Evolutionary conservation across 371 early-diverging fungal genomes (phyloP), one percentile per base, ranked within the genome.

Genomic region (Mucor indicus): DNA sequence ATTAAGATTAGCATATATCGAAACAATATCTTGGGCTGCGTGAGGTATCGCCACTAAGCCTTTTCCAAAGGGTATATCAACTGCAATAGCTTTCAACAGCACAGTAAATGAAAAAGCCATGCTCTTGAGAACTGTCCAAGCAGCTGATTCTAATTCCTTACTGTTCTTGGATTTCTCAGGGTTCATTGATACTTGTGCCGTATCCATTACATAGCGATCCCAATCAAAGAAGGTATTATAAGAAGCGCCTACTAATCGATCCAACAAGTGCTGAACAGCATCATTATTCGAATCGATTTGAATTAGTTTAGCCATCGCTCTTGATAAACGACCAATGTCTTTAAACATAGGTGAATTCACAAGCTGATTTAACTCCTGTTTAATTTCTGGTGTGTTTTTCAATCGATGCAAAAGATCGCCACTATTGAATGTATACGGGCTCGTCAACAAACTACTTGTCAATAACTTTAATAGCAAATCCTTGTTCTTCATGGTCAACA

Each of bases 301-400:
- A 13, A 62, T 56, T 0, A 67, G 17, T 20, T 62, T 64, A 4
- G 58, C 72, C 15, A 67, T 50, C 0, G 67, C 63, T 23, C 75
- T 59, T 16, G 69, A 71, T 11, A 75, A 60, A 49, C 75, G 57
- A 10, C 75, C 75, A 42, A 75, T 61, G 24, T 75, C 72, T 47
- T 69, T 75, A 37, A 64, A 61, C 4, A 71, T 22, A n/a, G 64
- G 55, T 6, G 30, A 29, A 1, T 60, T 22, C 0, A 50, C 19
- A 13, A 71, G 48, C 2, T 39, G 21, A 1, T 50, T 43, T 1
- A 70, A 32, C 12, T 53, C 27, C 0, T 47, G 36, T 16, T 53
- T 44, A 2, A 31, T 19, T 5, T 43, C 38, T 17, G 56, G 38
- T 1, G 47, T 55, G 20, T 56, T 59, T 16, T 25, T 19, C 12